Evolutionary conservation across 441 rosid genomes (phyloP), one percentile per base, ranked within the genome.

Genomic region (Gossypium lobatum): DNA sequence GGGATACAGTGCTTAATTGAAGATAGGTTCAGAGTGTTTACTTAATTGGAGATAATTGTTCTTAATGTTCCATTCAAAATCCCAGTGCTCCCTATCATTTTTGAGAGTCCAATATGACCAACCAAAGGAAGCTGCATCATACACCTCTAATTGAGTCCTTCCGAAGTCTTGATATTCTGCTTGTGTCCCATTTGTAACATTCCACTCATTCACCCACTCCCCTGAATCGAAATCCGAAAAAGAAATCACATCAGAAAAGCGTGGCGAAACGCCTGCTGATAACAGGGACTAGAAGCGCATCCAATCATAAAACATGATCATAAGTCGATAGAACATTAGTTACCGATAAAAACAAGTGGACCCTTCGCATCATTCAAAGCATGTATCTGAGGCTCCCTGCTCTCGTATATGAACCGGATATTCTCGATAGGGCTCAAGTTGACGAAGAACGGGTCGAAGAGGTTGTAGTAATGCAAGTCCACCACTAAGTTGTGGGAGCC

Each of bases 171-270:
- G 91, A 79, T 91, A 89, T 57, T 86, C 91, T 42, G 80, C 54
- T 79, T 80, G 84, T 13, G 93, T 83, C 52, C 82, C 92, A 26
- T 20, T 76, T 3, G 83, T 74, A 75, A 86, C 87, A 63, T 83
- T 81, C 96, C 96, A 89, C 76, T 91, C 93, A 28, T 91, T 91
- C 21, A 85, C 92, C 96, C 93, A 91, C 77, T 91, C 96, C 62
- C 96, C 96, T 91, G 82, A 72, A 76, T 79, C 31, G 63, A 69
- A 54, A 39, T 28, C 42, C 63, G 8, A 42, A 18, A 11, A 65
- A 13, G 5, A 42, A 64, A 39, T 21, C 48, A 11, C 28, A 64
- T 39, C 28, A 37, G 26, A 18, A 64, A 37, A 57, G 61, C 28
- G 11, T 13, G 9, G 0, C 1, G 3, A 57, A 57, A 42, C 3